Conservation (phyloP, 1,284 basidiomycete species). For the Salmacisia buchloeana region DNA sequence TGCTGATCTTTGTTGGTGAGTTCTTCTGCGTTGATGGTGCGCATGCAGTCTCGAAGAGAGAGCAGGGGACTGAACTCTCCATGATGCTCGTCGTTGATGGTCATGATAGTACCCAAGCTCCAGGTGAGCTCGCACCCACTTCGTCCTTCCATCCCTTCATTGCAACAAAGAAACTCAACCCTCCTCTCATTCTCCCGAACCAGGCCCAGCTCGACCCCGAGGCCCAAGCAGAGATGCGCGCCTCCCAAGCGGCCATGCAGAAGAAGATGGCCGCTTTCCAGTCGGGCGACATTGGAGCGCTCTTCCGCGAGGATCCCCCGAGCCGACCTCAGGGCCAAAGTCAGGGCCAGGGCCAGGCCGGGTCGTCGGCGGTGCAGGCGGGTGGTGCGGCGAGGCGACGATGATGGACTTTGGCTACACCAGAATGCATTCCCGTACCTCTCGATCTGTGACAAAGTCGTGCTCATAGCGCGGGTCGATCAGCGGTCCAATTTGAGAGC, state of each 20-base stretch:
- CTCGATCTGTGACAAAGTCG: background rate
- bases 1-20: slow-evolving; percentile 11
- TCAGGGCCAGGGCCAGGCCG: background rate
- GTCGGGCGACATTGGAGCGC: slow-evolving; percentile 24
- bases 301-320: slow-evolving; percentile 21
- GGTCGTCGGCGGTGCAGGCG: background rate
- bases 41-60: background rate
- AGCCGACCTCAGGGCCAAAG: background rate
- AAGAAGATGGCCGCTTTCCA: slow-evolving; percentile 29
- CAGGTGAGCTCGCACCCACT: background rate
- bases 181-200: slow-evolving; percentile 15
- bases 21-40: background rate
- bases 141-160: background rate
- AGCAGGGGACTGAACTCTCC: background rate
- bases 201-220: slow-evolving; percentile 30
- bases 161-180: background rate
- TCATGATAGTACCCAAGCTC: background rate
- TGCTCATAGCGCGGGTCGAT: background rate
- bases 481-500: too few relatives aligned
- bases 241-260: slow-evolving; percentile 27
- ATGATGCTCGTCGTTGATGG: too few relatives aligned
- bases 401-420: background rate
- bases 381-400: background rate
- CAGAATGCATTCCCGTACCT: background rate
- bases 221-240: slow-evolving; percentile 26